Conservation (phyloP, 2,329 filamentous ascomycete genomes). For the Fusarium verrucosum region DNA sequence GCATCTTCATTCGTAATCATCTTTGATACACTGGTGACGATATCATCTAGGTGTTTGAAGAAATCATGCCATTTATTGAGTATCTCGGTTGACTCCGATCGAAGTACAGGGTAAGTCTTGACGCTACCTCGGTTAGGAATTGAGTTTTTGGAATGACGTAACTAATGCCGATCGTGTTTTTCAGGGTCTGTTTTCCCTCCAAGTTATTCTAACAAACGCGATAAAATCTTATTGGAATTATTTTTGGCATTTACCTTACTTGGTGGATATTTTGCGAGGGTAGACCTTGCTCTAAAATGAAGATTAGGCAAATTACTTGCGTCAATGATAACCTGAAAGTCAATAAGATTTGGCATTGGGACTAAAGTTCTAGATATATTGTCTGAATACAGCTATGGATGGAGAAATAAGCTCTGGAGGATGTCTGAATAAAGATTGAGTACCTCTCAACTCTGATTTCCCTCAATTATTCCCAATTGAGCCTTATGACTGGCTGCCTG, state of each 20-base stretch:
- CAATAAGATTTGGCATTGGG: constrained; percentile 15
- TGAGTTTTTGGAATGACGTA: fast-evolving
- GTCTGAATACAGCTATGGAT: not conserved
- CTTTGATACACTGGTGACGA: constrained; percentile 1
- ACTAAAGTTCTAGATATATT: too few species aligned
- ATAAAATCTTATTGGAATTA: not conserved
- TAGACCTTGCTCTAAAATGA: constrained; percentile 8
- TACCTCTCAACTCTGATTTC: too few species aligned
- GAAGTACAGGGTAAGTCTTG: constrained; percentile 18
- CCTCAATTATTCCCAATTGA: too few species aligned
- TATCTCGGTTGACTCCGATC: constrained; percentile 15
- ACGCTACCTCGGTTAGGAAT: not conserved
- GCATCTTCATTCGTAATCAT: not conserved
- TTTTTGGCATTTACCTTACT: not conserved
- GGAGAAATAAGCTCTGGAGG: too few species aligned
- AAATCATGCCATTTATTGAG: constrained; percentile 19
- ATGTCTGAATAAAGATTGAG: too few species aligned
- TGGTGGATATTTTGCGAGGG: constrained; percentile 22
- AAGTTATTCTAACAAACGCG: not conserved
- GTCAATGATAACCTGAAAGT: constrained; percentile 27
- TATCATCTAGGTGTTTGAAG: constrained; percentile 8
- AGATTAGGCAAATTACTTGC: not conserved
- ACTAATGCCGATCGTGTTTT: constrained; percentile 5
- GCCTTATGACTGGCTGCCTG: too few species aligned
- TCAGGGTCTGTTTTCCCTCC: constrained; percentile 23